phyloP scores from a whole-genome alignment of 2,329 filamentous ascomycete species.

The Coniosporium tulheliwenetii region DNA sequence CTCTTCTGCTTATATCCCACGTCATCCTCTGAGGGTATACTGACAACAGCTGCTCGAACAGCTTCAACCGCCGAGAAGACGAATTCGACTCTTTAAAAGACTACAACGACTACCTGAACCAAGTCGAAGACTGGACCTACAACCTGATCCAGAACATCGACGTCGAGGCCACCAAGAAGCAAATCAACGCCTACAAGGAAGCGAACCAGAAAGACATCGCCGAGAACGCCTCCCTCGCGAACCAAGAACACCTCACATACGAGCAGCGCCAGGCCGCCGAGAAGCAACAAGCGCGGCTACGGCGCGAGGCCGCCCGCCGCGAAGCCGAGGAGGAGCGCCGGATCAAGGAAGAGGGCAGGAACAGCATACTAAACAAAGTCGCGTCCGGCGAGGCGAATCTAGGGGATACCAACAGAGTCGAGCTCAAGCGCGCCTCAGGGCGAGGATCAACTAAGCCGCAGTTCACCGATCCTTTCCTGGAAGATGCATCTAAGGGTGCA shows the following conservation, averaged over 20 bases:
- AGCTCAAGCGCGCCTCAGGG: slow-evolving; percentile 41
- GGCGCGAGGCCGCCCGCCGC: slow-evolving; percentile 45
- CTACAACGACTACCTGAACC: slow-evolving; percentile 91
- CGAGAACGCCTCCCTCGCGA: slow-evolving; percentile 31
- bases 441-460: neutral
- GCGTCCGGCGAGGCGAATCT: slow-evolving; percentile 44
- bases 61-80: slow-evolving; percentile 79
- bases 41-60: slow-evolving; percentile 15
- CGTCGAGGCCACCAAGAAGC: slow-evolving; percentile 43
- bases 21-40: neutral
- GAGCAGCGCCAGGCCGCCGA: slow-evolving; percentile 38
- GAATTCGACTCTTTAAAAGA: slow-evolving; percentile 75
- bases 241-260: slow-evolving; percentile 30
- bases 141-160: slow-evolving; percentile 65
- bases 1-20: slow-evolving; percentile 8
- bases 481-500: slow-evolving; percentile 11
- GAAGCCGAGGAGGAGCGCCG: slow-evolving; percentile 58
- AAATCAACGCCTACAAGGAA: slow-evolving; percentile 55
- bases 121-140: slow-evolving; percentile 79
- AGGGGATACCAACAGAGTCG: slow-evolving; percentile 39
- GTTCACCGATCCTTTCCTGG: slow-evolving; percentile 9
- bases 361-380: slow-evolving; percentile 56
- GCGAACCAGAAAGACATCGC: slow-evolving; percentile 47
- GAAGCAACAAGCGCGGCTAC: slow-evolving; percentile 47
- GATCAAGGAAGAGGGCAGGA: slow-evolving; percentile 45